A percentile compares a stretch with the other conserved stretches of the same genome.
phyloP scores from a whole-genome alignment of 768 basidiomycete species.

The Termitomyces titanicus region DNA sequence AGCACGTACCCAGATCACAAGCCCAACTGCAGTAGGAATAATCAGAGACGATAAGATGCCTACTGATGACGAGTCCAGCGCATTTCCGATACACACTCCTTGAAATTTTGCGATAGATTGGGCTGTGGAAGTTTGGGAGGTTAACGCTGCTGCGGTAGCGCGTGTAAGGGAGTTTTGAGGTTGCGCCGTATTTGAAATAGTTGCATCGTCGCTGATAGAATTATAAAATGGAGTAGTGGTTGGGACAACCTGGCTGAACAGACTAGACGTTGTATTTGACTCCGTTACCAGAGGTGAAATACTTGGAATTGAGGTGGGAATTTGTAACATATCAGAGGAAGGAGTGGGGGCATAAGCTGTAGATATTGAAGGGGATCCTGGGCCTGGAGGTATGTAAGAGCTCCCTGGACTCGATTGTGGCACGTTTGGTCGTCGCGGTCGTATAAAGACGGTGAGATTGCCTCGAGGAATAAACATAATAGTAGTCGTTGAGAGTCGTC shows the following conservation, averaged over 20 bases:
- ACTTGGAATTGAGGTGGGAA: not conserved
- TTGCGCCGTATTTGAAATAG: constrained; percentile 15
- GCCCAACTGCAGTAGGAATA: constrained; percentile 53
- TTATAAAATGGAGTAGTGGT: constrained; percentile 10
- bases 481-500: constrained; percentile 13
- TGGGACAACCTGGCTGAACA: constrained; percentile 13
- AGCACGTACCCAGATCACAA: constrained; percentile 64
- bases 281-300: not conserved
- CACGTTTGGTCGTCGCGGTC: constrained; percentile 14
- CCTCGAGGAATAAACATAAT: constrained; percentile 10
- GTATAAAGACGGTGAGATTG: constrained; percentile 4
- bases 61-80: constrained; percentile 58
- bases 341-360: constrained; percentile 9
- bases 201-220: constrained; percentile 16
- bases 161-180: constrained; percentile 13
- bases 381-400: constrained; percentile 6
- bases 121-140: constrained; percentile 21
- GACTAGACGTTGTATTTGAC: not conserved
- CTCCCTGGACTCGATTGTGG: not conserved
- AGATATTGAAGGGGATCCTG: constrained; percentile 1
- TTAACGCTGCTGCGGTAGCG: constrained; percentile 19
- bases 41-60: constrained; percentile 59
- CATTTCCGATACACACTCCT: constrained; percentile 59
- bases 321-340: not conserved
- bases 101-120: constrained; percentile 19